Percentiles rank a stretch among this genome's conserved stretches.
phyloP scores from a whole-genome alignment of 805 yeast species.

The Metschnikowia vanudenii region DNA sequence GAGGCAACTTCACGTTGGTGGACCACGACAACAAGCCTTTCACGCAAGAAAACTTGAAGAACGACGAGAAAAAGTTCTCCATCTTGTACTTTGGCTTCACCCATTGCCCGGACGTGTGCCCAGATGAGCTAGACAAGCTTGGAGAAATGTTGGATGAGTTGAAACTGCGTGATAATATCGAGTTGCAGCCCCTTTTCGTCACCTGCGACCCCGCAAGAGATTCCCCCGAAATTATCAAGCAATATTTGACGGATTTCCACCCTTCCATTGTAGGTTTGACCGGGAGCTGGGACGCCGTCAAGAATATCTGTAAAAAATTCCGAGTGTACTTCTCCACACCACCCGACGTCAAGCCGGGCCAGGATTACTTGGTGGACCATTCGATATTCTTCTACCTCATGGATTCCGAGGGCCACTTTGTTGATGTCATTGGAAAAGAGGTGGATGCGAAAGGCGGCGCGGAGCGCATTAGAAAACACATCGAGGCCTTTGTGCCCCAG shows the following conservation, averaged over 20 bases:
- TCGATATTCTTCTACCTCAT: conserved; percentile 94
- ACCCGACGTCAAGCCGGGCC: conserved; percentile 88
- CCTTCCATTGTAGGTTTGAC: conserved; percentile 87
- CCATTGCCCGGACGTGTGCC: conserved; percentile 98
- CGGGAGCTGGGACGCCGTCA: conserved; percentile 83
- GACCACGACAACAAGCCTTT: conserved; percentile 72
- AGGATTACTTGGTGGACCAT: conserved; percentile 95
- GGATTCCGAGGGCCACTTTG: conserved; percentile 98
- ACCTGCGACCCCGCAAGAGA: conserved; percentile 98
- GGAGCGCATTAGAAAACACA: conserved; percentile 70
- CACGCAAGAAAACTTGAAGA: conserved; percentile 73
- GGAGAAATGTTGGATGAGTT: conserved; percentile 68
- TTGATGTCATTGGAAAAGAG: conserved; percentile 92
- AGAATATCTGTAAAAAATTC: conserved; percentile 80
- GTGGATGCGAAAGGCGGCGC: conserved; percentile 77
- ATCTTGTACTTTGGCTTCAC: conserved; percentile 95
- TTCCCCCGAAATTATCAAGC: conserved; percentile 77
- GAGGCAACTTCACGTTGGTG: conserved; percentile 78
- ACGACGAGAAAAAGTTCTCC: conserved; percentile 61
- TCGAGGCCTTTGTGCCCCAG: conserved; percentile 72
- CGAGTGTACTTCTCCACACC: conserved; percentile 98
- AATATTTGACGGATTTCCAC: conserved; percentile 86
- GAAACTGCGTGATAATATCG: conserved; percentile 51
- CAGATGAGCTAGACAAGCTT: conserved; percentile 93
- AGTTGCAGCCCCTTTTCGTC: conserved; percentile 82